phyloP scores from a whole-genome alignment of 192 early-diverging fungal genomes.

The Entomortierella parvispora region DNA sequence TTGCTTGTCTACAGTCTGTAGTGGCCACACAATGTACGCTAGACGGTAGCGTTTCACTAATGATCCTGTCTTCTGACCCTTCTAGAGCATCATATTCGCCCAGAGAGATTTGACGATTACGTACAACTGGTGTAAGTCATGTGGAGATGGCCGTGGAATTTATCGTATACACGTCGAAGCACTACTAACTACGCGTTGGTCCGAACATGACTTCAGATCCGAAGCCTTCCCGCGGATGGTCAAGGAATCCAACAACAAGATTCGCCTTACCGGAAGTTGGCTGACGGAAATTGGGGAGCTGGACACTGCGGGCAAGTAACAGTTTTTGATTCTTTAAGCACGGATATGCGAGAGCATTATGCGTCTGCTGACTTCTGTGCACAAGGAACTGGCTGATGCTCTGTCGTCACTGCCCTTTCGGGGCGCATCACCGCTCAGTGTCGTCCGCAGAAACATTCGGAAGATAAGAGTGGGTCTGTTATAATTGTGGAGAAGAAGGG shows the following conservation, averaged over 20 bases:
- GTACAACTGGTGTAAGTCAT: slow-evolving; percentile 69
- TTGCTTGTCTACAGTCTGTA: slow-evolving; percentile 5
- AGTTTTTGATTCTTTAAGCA: slow-evolving; percentile 2
- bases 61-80: neutral
- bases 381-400: too few species aligned
- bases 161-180: too few species aligned
- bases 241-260: slow-evolving; percentile 75
- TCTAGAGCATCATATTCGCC: slow-evolving; percentile 83
- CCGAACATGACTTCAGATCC: slow-evolving; percentile 54
- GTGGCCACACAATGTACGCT: neutral
- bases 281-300: slow-evolving; percentile 85
- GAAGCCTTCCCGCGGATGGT: slow-evolving; percentile 82
- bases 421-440: too few species aligned
- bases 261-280: slow-evolving; percentile 92
- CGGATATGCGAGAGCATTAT: too few species aligned
- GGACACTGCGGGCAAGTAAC: slow-evolving; percentile 80
- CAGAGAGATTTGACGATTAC: slow-evolving; percentile 89
- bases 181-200: too few species aligned
- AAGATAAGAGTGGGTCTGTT: too few species aligned
- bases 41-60: neutral
- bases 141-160: too few species aligned
- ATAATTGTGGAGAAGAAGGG: neutral
- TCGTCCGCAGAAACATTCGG: too few species aligned
- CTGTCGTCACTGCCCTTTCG: too few species aligned
- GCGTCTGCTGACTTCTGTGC: too few species aligned